phyloP scores from a whole-genome alignment of 108 stramenopile species.

The Asterionellopsis glacialis region DNA sequence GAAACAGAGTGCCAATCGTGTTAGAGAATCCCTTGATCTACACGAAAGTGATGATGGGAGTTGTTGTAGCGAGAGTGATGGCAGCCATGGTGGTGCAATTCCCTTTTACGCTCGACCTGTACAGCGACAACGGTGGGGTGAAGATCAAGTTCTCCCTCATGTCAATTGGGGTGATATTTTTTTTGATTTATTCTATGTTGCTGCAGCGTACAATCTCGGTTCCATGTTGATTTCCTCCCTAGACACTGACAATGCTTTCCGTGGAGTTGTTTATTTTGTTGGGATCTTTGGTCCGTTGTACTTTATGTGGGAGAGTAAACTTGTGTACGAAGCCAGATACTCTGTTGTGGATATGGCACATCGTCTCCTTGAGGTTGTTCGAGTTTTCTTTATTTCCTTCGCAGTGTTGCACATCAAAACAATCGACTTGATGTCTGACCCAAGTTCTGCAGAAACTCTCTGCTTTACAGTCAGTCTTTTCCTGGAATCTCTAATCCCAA shows the following conservation, averaged over 20 bases:
- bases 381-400: conserved; percentile 5
- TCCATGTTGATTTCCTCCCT: conserved; percentile 1
- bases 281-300: conserved; percentile 14
- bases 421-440: conserved; percentile 18
- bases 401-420: conserved; percentile 37
- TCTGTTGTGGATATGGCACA: conserved; percentile 23
- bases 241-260: no score
- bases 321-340: conserved; percentile 18
- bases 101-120: conserved; percentile 1
- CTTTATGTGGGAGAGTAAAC: conserved; percentile 17
- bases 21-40: no score
- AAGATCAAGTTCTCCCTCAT: conserved; percentile 12
- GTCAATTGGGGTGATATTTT: conserved; percentile 40
- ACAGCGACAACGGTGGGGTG: conserved; percentile 7
- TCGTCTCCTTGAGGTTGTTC: conserved; percentile 15
- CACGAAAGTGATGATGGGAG: no score
- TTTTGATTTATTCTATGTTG: conserved; percentile 45
- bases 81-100: neutral
- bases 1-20: no score
- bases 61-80: no score
- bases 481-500: neutral
- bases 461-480: conserved; percentile 2
- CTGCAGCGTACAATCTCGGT: conserved; percentile 30
- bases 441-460: conserved; percentile 17
- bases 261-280: conserved; percentile 22